Evolutionary conservation across 495 filamentous ascomycete genomes (phyloP), one percentile per base, ranked within the genome.

Genomic region (Lophium mytilinum): DNA sequence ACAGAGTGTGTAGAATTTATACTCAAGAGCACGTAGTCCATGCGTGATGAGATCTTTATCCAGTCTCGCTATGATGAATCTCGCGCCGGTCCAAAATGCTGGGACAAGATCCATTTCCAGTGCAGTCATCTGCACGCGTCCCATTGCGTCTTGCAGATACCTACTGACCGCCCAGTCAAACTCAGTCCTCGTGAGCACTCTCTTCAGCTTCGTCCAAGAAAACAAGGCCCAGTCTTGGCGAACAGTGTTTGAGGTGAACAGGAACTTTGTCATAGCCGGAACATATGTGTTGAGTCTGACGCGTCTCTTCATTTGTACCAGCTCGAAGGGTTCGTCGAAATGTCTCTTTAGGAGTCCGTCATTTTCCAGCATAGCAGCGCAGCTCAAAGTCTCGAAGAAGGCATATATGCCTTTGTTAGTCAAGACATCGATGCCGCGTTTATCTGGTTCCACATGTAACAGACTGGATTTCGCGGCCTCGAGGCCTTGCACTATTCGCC

Each of bases 81-180:
- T 76, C 63, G 89, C 80, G 0, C 84, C 89, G 54, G 75, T 73
- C 90, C 90, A 96, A 53, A 92, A 85, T 8, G 79, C 76, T 54
- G 81, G 72, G 3, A 92, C 69, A 9, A 78, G 73, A 8, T 73
- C 62, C 37, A 75, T 50, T 52, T 83, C 76, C 5, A 73, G 65
- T 5, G 53, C 51, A 5, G 43, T 30, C 37, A 70, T 71, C 56
- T 76, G 76, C 46, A 75, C 68, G 24, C 61, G 62, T 21, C 57
- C 61, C 58, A 78, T 66, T 3, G 72, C 71, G 9, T 62, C 49
- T 10, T 66, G 60, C 19, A 96, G 77, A 11, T 79, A 79, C 53
- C 85, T 84, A 37, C 80, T 79, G 37, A 95, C 78, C 1, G 86
- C 86, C 85, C 88, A 90, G 30, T 93, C 86, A 66, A 94, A 96